These are phyloP conservation scores for Copromyces sp. DNA, from an alignment of 495 filamentous ascomycete species.

Conservation along the genomic window DNA sequence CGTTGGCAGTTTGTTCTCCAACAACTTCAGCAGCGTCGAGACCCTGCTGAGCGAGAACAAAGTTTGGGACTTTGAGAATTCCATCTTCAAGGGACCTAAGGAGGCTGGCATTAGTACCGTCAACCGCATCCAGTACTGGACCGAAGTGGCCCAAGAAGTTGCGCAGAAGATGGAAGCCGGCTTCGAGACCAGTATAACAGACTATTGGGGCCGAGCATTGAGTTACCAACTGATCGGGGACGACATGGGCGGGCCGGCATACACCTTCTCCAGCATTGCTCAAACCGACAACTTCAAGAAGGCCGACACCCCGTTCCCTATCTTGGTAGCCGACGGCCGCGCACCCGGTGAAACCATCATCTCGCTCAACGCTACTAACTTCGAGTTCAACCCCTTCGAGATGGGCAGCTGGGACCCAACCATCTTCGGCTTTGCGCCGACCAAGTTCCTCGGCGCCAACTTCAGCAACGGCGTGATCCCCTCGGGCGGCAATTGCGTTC, in stretches of 20 bases:
- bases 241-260: conserved; percentile 61
- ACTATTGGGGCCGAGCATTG: conserved; percentile 78
- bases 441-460: conserved; percentile 67
- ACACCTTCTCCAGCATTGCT: conserved; percentile 85
- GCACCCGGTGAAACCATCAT: conserved; percentile 54
- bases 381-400: conserved; percentile 83
- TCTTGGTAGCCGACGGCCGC: conserved; percentile 69
- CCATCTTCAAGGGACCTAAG: conserved; percentile 51
- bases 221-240: conserved; percentile 78
- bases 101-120: conserved; percentile 24
- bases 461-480: conserved; percentile 58
- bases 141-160: conserved; percentile 51
- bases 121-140: conserved; percentile 54
- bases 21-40: conserved; percentile 77
- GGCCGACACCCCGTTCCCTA: conserved; percentile 72
- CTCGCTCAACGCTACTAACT: conserved; percentile 69
- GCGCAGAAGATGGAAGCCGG: conserved; percentile 56
- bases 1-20: conserved; percentile 72
- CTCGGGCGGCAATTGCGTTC: conserved; percentile 52
- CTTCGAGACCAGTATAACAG: conserved; percentile 69
- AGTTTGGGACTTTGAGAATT: conserved; percentile 70
- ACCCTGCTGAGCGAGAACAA: conserved; percentile 47
- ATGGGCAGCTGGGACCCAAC: conserved; percentile 79
- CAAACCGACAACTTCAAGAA: conserved; percentile 51
- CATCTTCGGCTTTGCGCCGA: conserved; percentile 65